Percentiles rank a stretch among this genome's conserved stretches.
phyloP scores from a whole-genome alignment of 2,329 filamentous ascomycete genomes.

The Acephala macrosclerotiorum region DNA sequence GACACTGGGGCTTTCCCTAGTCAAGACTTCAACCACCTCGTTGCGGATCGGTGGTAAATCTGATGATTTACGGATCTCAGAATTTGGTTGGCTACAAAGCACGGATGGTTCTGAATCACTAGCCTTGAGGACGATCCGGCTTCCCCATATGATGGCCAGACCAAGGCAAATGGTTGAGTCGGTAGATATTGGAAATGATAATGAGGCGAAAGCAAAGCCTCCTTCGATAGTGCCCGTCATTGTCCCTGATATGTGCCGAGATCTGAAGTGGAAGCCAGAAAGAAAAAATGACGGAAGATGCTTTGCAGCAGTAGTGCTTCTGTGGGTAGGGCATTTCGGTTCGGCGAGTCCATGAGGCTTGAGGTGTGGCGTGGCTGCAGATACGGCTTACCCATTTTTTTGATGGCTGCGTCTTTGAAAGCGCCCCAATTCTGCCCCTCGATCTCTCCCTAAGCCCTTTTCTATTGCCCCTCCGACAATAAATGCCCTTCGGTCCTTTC shows the following conservation, averaged over 20 bases:
- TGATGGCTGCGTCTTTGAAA: constrained; percentile 5
- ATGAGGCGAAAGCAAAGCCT: neutral
- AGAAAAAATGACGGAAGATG: constrained; percentile 14
- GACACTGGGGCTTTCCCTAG: constrained; percentile 2
- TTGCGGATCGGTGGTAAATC: too few species aligned
- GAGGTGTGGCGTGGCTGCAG: constrained; percentile 12
- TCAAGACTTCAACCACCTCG: neutral
- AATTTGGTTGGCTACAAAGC: constrained; percentile 14
- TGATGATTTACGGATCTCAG: constrained; percentile 2
- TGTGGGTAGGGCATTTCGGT: constrained; percentile 11
- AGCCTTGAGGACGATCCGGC: neutral
- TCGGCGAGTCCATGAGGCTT: constrained; percentile 17
- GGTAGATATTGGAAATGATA: constrained; percentile 14
- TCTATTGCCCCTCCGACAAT: neutral
- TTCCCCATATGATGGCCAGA: constrained; percentile 5
- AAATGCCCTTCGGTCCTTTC: constrained; percentile 20
- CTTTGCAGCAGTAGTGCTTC: constrained; percentile 16
- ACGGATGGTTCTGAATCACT: constrained; percentile 15
- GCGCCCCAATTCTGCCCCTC: constrained; percentile 18
- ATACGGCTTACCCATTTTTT: constrained; percentile 15
- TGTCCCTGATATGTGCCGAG: neutral
- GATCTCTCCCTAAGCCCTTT: constrained; percentile 8
- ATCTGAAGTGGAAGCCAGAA: neutral
- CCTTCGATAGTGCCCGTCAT: neutral
- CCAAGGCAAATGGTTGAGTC: constrained; percentile 1